Evolutionary conservation across 768 basidiomycete species (phyloP).

Genomic region (Trametes elegans): DNA sequence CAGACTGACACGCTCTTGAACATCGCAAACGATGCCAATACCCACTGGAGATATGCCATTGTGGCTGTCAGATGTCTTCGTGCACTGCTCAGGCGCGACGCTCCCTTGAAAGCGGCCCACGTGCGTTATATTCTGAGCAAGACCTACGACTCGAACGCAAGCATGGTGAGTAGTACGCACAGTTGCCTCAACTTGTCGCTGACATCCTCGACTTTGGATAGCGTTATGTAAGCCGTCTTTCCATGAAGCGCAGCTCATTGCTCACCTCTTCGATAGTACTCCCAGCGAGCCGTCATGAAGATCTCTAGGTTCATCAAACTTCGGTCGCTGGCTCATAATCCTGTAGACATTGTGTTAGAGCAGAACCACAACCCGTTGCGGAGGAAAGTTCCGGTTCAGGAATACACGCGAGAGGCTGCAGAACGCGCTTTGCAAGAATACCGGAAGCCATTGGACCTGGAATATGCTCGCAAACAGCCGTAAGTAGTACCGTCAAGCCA

Average conservation of each 20-base stretch:
- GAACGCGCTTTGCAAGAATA: slow-evolving; percentile 54
- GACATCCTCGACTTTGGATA: slow-evolving; percentile 26
- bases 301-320: slow-evolving; percentile 75
- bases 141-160: slow-evolving; percentile 61
- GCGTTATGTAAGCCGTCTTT: slow-evolving; percentile 53
- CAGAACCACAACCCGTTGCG: slow-evolving; percentile 69
- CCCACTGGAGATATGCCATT: slow-evolving; percentile 81
- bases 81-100: slow-evolving; percentile 66
- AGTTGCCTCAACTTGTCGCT: neutral
- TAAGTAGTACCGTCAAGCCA: slow-evolving; percentile 34
- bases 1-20: slow-evolving; percentile 48
- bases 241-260: slow-evolving; percentile 1
- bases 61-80: slow-evolving; percentile 67
- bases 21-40: slow-evolving; percentile 56
- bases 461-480: slow-evolving; percentile 38
- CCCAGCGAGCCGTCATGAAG: slow-evolving; percentile 76
- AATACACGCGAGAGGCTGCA: slow-evolving; percentile 53
- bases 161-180: slow-evolving; percentile 47
- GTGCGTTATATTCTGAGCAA: slow-evolving; percentile 59
- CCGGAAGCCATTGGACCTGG: slow-evolving; percentile 45
- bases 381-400: slow-evolving; percentile 42
- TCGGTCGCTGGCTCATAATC: slow-evolving; percentile 60
- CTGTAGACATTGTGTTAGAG: slow-evolving; percentile 59
- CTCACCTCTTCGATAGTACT: slow-evolving; percentile 44
- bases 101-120: slow-evolving; percentile 46